Conservation (phyloP, 352 stramenopile genomes). For the Plasmopara viticola region DNA sequence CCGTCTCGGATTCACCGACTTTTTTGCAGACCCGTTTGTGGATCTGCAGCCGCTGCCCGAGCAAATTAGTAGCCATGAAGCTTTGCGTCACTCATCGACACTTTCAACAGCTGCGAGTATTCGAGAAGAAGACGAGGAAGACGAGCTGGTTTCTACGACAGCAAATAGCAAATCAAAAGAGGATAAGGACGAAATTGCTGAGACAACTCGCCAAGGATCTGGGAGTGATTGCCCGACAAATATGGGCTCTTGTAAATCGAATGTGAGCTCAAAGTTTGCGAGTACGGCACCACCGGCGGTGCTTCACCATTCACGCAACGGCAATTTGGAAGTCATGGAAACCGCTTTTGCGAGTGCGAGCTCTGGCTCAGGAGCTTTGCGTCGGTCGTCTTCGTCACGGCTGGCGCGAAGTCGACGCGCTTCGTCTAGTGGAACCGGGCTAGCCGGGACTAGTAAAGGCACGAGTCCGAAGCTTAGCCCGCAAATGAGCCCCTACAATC, state of each 20-base stretch:
- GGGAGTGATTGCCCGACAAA: slow-evolving; percentile 17
- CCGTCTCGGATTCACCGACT: slow-evolving; percentile 88
- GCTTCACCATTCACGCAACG: slow-evolving; percentile 41
- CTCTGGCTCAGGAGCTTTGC: slow-evolving; percentile 35
- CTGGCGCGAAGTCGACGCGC: slow-evolving; percentile 46
- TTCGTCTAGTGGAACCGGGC: slow-evolving; percentile 38
- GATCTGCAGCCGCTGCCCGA: slow-evolving; percentile 22
- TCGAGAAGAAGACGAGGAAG: slow-evolving; percentile 51
- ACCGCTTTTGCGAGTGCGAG: slow-evolving; percentile 55
- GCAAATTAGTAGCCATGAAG: slow-evolving; percentile 17
- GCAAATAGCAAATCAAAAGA: slow-evolving; percentile 12
- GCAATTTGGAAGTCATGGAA: slow-evolving; percentile 65
- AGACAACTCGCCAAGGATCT: slow-evolving; percentile 5
- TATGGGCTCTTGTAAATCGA: slow-evolving; percentile 26
- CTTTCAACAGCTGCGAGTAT: slow-evolving; percentile 38
- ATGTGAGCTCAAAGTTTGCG: slow-evolving; percentile 28
- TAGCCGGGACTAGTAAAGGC: slow-evolving; percentile 13
- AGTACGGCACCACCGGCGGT: slow-evolving; percentile 18
- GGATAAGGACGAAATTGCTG: slow-evolving; percentile 4
- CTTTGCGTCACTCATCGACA: slow-evolving; percentile 9
- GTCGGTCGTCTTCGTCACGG: slow-evolving; percentile 42
- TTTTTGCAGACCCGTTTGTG: slow-evolving; percentile 80
- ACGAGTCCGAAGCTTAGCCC: slow-evolving; percentile 56
- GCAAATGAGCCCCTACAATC: slow-evolving; percentile 60
- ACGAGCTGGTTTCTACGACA: slow-evolving; percentile 14